These are phyloP conservation scores for Rhodotorula babjevae DNA, from an alignment of 768 basidiomycete species.

Conservation along the genomic window DNA sequence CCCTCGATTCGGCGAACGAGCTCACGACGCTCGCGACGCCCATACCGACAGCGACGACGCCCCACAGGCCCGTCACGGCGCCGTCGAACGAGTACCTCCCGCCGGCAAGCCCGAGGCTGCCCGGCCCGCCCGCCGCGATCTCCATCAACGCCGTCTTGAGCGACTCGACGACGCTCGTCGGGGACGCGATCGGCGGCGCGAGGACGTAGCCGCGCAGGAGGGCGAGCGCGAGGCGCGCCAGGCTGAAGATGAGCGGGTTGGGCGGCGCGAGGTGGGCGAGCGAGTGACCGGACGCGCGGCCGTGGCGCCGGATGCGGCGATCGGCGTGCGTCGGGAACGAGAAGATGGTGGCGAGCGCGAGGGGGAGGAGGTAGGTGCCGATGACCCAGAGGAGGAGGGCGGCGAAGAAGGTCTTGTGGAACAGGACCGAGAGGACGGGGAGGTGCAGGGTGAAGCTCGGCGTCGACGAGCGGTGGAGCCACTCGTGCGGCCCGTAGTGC, in stretches of 20 bases:
- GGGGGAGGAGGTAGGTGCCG: slow-evolving; percentile 22
- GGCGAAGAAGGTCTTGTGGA: slow-evolving; percentile 25
- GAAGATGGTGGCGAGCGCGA: slow-evolving; percentile 18
- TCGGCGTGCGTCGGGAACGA: slow-evolving; percentile 20
- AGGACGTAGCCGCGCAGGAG: slow-evolving; percentile 27
- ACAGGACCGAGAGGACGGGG: slow-evolving; percentile 25
- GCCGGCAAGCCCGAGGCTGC: slow-evolving; percentile 3
- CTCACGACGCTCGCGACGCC: slow-evolving; percentile 1
- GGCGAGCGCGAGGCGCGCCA: slow-evolving; percentile 24
- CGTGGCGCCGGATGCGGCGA: not conserved
- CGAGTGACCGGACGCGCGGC: not conserved
- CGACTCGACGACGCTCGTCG: not conserved
- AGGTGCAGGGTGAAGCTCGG: slow-evolving; percentile 6
- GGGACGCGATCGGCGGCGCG: not conserved
- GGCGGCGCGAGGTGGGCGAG: slow-evolving; percentile 10
- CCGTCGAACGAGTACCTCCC: slow-evolving; percentile 16
- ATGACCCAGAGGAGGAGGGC: slow-evolving; percentile 13
- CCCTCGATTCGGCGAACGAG: not conserved
- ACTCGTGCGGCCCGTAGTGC: slow-evolving; percentile 25
- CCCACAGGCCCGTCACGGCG: slow-evolving; percentile 18
- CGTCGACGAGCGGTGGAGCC: slow-evolving; percentile 4
- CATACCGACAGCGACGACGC: slow-evolving; percentile 26
- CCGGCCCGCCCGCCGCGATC: slow-evolving; percentile 15
- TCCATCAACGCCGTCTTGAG: not conserved
- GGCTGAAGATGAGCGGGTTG: slow-evolving; percentile 27